These are phyloP conservation scores for Priceomyces fermenticarens DNA, from an alignment of 805 yeast species.

Conservation along the genomic window DNA sequence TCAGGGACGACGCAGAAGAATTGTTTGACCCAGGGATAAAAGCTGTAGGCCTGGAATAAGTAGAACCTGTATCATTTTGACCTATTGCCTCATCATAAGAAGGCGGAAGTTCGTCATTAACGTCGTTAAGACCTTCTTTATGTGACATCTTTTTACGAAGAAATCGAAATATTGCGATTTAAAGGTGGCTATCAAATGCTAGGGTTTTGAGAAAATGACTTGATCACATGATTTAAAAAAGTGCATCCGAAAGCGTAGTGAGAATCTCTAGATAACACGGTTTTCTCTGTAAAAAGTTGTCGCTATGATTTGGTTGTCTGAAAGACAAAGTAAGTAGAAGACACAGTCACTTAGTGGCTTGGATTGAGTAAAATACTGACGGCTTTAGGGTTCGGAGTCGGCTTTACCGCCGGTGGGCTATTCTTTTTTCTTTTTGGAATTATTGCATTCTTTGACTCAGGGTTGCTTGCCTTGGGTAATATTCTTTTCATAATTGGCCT, in stretches of 20 bases:
- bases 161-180: no score
- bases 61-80: constrained; percentile 9
- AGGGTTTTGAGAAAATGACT: no score
- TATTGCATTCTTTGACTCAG: constrained; percentile 82
- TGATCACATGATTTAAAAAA: no score
- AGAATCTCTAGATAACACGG: no score
- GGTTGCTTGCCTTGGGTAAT: constrained; percentile 87
- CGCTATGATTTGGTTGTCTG: constrained; percentile 68
- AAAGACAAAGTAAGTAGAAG: constrained; percentile 60
- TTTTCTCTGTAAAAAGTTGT: no score
- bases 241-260: no score
- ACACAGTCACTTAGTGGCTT: background rate
- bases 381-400: constrained; percentile 78
- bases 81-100: constrained; percentile 46
- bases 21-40: constrained; percentile 6
- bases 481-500: constrained; percentile 78
- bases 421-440: constrained; percentile 79
- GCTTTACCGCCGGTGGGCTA: constrained; percentile 83
- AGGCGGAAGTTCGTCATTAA: constrained; percentile 35
- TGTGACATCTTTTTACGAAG: background rate
- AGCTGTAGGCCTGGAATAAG: constrained; percentile 11
- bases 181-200: no score
- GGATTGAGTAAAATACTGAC: constrained; percentile 19
- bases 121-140: background rate
- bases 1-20: constrained; percentile 5